Evolutionary conservation across 176 grass and related monocot species (phyloP), one percentile per base, ranked within the genome.

Genomic region (Musa acuminata): DNA sequence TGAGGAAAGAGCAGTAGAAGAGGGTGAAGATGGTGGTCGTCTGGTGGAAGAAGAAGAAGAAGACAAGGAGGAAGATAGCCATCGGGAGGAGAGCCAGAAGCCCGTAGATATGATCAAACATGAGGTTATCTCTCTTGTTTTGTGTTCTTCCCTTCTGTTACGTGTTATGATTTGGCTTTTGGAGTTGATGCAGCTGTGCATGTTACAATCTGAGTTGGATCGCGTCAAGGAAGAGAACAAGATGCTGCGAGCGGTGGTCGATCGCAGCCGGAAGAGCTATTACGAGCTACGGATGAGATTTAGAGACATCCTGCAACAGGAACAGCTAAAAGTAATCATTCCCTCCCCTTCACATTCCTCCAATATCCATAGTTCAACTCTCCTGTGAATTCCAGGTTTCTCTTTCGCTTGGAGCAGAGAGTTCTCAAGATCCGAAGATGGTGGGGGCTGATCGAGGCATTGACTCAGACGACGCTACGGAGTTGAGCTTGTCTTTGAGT

Each of bases 201-300:
- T 62, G 78, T 78, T 94, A 78, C 90, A 99, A 80, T 75, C 79
- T 19, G 84, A 91, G 84, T 85, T 99, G 86, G 86, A 89, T 84
- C 87, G 81, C 52, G 83, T 99, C 82, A 91, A 89, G 86, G 86
- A 93, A 73, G 95, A 99, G 78, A 99, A 99, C 82, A 53, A 52
- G 82, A 60, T 85, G 52, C 86, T 94, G 75, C 83, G 75, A 73
- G 82, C 57, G 78, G 76, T 75, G 14, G 81, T 91, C 58, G 90
- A 94, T 76, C 72, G 21, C 48, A 84, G 84, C 20, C 9, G 91
- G 67, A 89, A 74, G n/a, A 86, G 91, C 50, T 99, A 91, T 67
- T 24, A 89, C 58, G 84, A 99, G 58, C 71, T 99, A 64, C 78
- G 86, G 58, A 91, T 75, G 82, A 99, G 91, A 80, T 78, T 99